Percentiles rank a stretch among this genome's conserved stretches.
Evolutionary conservation across 2,329 filamentous ascomycete species (phyloP).

Genomic region (Penicillium hesseltinei): DNA sequence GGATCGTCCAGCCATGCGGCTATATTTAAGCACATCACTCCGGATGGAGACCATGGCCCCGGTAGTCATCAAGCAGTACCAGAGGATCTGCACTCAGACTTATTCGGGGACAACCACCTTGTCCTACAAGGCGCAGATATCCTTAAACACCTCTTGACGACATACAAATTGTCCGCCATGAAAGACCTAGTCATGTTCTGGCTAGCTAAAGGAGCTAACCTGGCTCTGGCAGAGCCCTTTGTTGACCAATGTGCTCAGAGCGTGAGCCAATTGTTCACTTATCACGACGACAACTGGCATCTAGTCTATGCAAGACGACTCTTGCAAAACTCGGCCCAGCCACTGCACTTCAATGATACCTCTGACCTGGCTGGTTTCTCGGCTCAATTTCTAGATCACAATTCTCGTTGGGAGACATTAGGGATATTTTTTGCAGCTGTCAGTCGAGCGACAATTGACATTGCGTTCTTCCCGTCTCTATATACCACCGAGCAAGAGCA

Average conservation of each 20-base stretch:
- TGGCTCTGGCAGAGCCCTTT: conserved; percentile 27
- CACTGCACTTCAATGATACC: conserved; percentile 14
- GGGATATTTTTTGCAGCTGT: conserved; percentile 41
- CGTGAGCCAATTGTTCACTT: conserved; percentile 24
- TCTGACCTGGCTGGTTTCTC: conserved; percentile 20
- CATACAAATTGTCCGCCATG: conserved; percentile 23
- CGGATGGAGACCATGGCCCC: conserved; percentile 14
- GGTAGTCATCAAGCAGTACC: conserved; percentile 2
- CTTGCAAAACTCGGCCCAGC: conserved; percentile 23
- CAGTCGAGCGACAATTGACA: conserved; percentile 36
- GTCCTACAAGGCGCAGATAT: conserved; percentile 27
- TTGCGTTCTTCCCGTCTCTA: conserved; percentile 29
- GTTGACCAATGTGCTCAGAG: conserved; percentile 24
- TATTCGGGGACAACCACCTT: conserved; percentile 23
- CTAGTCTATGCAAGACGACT: conserved; percentile 24
- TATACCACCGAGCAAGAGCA: conserved; percentile 29
- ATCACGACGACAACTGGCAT: conserved; percentile 25
- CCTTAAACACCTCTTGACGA: conserved; percentile 22
- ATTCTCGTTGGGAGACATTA: conserved; percentile 41
- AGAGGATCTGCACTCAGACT: conserved; percentile 13
- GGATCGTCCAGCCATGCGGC: conserved; percentile 31
- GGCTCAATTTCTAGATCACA: conserved; percentile 26
- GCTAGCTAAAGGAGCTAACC: conserved; percentile 27
- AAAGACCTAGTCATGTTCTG: conserved; percentile 27
- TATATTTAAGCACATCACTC: conserved; percentile 31